Base-by-base conservation (phyloP, 345 rosid genomes). In the Pugionium dolabratum region DNA sequence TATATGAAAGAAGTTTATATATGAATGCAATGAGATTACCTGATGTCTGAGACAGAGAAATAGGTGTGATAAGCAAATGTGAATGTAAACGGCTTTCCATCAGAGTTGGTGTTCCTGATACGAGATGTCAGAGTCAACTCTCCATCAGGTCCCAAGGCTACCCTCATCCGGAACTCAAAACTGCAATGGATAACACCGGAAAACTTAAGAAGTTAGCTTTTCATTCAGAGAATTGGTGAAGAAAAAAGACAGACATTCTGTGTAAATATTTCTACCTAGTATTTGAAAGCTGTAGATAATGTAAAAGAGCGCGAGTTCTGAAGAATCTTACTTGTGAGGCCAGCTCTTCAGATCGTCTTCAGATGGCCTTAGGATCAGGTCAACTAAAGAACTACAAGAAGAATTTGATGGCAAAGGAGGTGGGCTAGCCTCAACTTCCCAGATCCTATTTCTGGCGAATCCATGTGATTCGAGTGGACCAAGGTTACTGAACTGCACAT, bases 21-120 rank as follows among this genome's bases (percentile, higher is more conserved):
- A 11, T 54, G 40, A 70, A 28, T 59, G 70, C 62, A 64, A 51
- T 29, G 70, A 41, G 66, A 67, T 62, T 71, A 93, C 98, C 94
- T 90, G 83, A 90, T 85, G 72, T 93, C 97, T n/a, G 98, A 90
- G 66, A 93, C 94, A 60, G 86, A 83, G 75, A 93, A 88, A 76
- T 93, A 93, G 59, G 96, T 88, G 76, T 93, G 97, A 76, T 93
- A 93, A 18, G 98, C 96, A 78, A 90, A 93, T 39, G 98, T 88
- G 82, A 90, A 93, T 1, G 97, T 47, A 73, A 93, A 90, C 5
- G 87, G 90, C 78, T 86, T 93, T 61, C 91, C 91, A 80, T 93
- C 96, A 74, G 86, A 48, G 65, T 75, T 86, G 46, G 85, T 87
- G 74, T 91, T 88, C 69, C 97, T 84, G 59, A 93, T 71, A 26